Base-by-base conservation (phyloP, 2,329 filamentous ascomycete genomes). In the Aspergillaceae sp. region DNA sequence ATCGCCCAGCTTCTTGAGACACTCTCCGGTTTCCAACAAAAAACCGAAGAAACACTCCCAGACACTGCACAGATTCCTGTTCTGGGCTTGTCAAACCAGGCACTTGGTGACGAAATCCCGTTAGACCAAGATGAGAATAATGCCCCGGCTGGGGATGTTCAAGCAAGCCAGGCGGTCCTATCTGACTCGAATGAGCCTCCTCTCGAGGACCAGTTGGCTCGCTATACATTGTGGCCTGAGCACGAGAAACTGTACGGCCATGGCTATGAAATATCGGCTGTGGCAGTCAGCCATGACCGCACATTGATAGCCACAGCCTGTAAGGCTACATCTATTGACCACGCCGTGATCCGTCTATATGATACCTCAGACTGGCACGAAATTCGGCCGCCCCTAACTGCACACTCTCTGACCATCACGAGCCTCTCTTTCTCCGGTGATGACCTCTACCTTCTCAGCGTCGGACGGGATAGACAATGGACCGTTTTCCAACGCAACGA, bases 201-300 rank as follows among this genome's bases (percentile, higher is more conserved):
- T 0, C 77, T 88, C 33, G 92, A 98, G 66, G 92, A 97, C 65
- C 84, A 87, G 45, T 79, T 98, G 2, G 85, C 89, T 27, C 82
- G 90, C 6, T 83, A 94, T 64, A 94, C 92, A 0, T 80, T 98
- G 30, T 98, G 90, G 89, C 92, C 92, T 3, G 92, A 98, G 63
- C 81, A 81, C 5, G 92, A 98, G 66, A 98, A 98, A 71, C 78
- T 98, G 1, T 98, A 98, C 68, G 92, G 92, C 1, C 92, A 98
- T 68, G 92, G 92, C 29, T 96, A 96, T 68, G 92, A 98, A 67
- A 91, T 98, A 42, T 94, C 88, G 2, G 86, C 87, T 34, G 79
- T 95, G 10, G 86, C 90, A 7, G 78, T 84, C 5, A 88, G 82
- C 58, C 79, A 86, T 59, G 82, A 89, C 56, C 84, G 86, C 8